Evolutionary conservation across 148 eudicot genomes (phyloP).

Genomic region (Polygonum aviculare): DNA sequence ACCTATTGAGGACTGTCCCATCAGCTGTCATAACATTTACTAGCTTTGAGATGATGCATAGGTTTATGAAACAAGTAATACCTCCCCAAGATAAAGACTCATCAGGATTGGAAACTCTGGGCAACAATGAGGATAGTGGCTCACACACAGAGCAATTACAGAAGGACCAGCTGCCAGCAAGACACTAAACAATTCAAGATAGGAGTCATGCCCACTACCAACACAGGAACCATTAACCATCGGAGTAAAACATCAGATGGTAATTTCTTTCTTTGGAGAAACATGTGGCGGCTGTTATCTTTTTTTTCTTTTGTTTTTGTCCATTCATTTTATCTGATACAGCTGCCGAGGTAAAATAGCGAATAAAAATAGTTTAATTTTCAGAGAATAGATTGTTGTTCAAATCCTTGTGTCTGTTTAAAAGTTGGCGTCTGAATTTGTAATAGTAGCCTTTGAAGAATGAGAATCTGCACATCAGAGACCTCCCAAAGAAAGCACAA

Average conservation of each 20-base stretch:
- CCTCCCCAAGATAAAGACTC: constrained; percentile 32
- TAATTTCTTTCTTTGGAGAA: neutral
- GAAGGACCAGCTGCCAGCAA: constrained; percentile 12
- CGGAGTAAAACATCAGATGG: neutral
- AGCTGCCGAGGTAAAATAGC: neutral
- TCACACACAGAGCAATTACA: constrained; percentile 10
- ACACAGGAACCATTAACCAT: neutral
- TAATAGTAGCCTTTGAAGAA: neutral
- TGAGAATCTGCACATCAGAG: neutral
- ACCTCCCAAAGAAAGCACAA: neutral
- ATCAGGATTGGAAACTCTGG: constrained; percentile 18
- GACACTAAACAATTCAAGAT: neutral
- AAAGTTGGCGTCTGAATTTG: neutral
- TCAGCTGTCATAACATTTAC: constrained; percentile 91
- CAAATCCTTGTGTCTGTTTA: neutral
- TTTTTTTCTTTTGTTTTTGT: neutral
- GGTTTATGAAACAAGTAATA: constrained; percentile 34
- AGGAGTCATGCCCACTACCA: neutral
- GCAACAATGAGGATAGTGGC: constrained; percentile 12
- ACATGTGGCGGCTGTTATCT: neutral
- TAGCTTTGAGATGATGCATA: constrained; percentile 77
- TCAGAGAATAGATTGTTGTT: neutral
- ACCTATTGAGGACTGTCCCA: constrained; percentile 80
- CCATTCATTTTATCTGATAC: constrained; percentile 4
- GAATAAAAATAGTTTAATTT: neutral